phyloP scores from a whole-genome alignment of 768 basidiomycete species.

The Mrakia gelida region DNA sequence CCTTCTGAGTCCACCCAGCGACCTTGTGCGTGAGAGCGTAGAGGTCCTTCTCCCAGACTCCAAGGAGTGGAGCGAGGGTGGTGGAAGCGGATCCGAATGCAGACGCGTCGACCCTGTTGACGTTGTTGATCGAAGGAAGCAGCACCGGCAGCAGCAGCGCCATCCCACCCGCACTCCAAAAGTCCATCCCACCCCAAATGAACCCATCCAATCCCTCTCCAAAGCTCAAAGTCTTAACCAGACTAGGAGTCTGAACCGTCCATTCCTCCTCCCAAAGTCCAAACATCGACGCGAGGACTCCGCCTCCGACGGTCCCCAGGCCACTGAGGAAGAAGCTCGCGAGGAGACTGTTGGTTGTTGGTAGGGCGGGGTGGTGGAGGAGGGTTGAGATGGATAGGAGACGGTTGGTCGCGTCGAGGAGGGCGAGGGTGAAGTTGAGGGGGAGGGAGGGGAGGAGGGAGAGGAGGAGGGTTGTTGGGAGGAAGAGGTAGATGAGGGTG shows the following conservation, averaged over 20 bases:
- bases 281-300: background rate
- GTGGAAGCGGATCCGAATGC: too few species aligned
- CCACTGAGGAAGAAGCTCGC: background rate
- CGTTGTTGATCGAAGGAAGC: background rate
- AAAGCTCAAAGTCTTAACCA: background rate
- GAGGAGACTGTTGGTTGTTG: background rate
- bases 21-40: too few species aligned
- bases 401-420: background rate
- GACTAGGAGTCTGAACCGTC: background rate
- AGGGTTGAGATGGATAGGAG: background rate
- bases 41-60: background rate
- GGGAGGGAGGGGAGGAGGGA: background rate
- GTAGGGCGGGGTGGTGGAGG: background rate
- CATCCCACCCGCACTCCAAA: background rate
- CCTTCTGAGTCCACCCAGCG: background rate
- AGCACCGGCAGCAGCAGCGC: background rate
- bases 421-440: background rate
- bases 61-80: background rate
- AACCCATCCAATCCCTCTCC: background rate
- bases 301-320: background rate
- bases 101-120: background rate
- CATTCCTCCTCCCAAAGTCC: constrained; percentile 9
- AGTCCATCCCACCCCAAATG: constrained; percentile 10
- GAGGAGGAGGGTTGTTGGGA: background rate
- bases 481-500: constrained; percentile 7